Base-by-base conservation (phyloP, 306 rosid species). In the Fagus crenata region DNA sequence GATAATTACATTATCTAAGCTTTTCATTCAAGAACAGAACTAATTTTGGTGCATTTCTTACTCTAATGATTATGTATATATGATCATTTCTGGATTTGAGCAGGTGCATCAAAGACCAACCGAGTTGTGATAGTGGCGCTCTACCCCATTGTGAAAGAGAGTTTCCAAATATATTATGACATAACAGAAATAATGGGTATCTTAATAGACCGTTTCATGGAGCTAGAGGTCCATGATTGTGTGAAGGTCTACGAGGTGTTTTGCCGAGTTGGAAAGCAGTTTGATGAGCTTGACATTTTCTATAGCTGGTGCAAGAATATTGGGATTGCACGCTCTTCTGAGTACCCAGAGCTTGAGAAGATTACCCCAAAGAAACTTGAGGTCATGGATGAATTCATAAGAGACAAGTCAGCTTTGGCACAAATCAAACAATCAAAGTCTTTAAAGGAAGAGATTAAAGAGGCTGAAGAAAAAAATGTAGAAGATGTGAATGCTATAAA, bases 271-370 rank as follows among this genome's bases (percentile, higher is more conserved):
- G 92, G 93, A 2, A 91, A 96, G 76, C 98, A 92, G 61, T 96
- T 75, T 49, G 96, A 96, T n/a, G 98, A 92, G 77, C 84, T 96
- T n/a, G 97, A 92, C 31, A 7, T 64, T 56, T 89, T 92, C 86
- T 88, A 89, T 51, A 7, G 60, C 71, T 96, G 98, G 99, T 74
- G 90, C 79, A 92, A 76, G 84, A 82, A 13, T 9, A 82, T 77
- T 58, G 98, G 96, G 22, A 73, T 96, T 11, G 92, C 90, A 2
- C 96, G 98, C 51, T 85, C 96, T 33, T 86, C 98, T 0, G 98
- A 96, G 78, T 96, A 89, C 60, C 99, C 99, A 0, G 93, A 89
- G 14, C 73, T 92, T 5, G 99, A 96, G 54, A 92, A 56, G 80
- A 85, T 96, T 70, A 88, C 97, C 0, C 82, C 80, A 0, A 89